Base-by-base conservation (phyloP, 495 filamentous ascomycete species). In the Penicillium coffeae region DNA sequence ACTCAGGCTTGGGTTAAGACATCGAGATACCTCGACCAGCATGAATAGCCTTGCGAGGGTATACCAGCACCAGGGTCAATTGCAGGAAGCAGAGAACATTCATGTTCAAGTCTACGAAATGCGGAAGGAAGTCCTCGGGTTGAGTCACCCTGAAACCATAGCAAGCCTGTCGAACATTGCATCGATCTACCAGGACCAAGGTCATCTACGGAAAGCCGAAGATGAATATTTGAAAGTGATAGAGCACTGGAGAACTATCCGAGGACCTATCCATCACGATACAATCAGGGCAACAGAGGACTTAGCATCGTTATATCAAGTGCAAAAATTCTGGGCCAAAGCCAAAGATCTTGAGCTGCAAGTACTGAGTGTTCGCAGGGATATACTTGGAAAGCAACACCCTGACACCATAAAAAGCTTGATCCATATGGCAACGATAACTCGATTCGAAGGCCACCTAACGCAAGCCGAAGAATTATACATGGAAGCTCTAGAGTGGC, bases 181-280 rank as follows among this genome's bases (percentile, higher is more conserved):
- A 38, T 8, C n/a, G 16, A 48, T 21, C 4, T 48, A 48, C 32
- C 13, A 9, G 16, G 1, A 14, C 32, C 44, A 53, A 27, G 34
- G 38, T 13, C 38, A 39, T 16, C 43, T 3, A 2, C 16, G 35
- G 15, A 45, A 53, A 22, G 45, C 50, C 1, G 44, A 53, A 43
- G 14, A 16, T 1, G 13, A 48, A 1, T 5, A 27, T 12, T 1
- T 30, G 33, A 44, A 38, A 2, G 45, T 27, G 1, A 16, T 41
- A 18, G 8, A 47, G 15, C 2, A 14, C 10, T 9, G 8, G 12
- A 18, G 37, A 19, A 6, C 14, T 9, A 8, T 14, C 8, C 9
- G 44, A 3, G 41, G 48, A 13, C 21, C 2, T 14, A 35, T 44
- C 0, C 27, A 52, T 42, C 43, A 25, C 16, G 41, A 44, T 44